Evolutionary conservation across 768 basidiomycete genomes (phyloP).

Genomic region (Psilocybe cyanescens): DNA sequence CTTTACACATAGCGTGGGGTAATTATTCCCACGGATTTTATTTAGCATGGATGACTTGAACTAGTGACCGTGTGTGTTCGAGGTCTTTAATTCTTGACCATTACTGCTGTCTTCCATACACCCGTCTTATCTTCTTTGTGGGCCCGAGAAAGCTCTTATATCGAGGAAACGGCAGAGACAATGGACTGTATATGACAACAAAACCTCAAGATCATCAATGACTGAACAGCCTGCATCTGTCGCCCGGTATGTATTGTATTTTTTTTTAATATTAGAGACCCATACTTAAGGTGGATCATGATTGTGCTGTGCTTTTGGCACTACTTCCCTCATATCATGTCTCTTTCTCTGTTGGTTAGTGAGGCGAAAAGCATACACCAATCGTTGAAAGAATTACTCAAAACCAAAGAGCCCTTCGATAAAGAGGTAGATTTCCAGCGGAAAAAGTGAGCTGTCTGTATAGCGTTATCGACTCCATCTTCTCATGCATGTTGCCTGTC

Average conservation of each 20-base stretch:
- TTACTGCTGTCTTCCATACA: conserved; percentile 15
- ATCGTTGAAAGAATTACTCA: conserved; percentile 75
- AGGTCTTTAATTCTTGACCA: conserved; percentile 9
- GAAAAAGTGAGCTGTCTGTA: conserved; percentile 67
- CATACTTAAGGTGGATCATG: conserved; percentile 13
- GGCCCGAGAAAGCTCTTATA: conserved; percentile 16
- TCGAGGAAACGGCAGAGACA: conserved; percentile 22
- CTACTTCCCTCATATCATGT: conserved; percentile 14
- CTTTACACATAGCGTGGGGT: conserved; percentile 1
- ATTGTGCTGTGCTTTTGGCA: conserved; percentile 8
- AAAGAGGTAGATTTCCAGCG: conserved; percentile 86
- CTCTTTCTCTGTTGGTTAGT: conserved; percentile 40
- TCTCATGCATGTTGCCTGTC: conserved; percentile 15
- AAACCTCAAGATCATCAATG: conserved; percentile 34
- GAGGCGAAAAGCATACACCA: conserved; percentile 81
- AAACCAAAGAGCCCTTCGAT: conserved; percentile 78
- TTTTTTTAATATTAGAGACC: conserved; percentile 10
- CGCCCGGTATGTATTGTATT: conserved; percentile 41
- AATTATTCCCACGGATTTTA: conserved; percentile 20
- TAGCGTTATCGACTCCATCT: conserved; percentile 17
- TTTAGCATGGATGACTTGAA: conserved; percentile 11
- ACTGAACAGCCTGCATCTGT: conserved; percentile 46
- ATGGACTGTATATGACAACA: conserved; percentile 36
- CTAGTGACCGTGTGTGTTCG: conserved; percentile 4
- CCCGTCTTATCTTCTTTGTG: conserved; percentile 1